phyloP scores from a whole-genome alignment of 2,329 filamentous ascomycete genomes.

The Claviceps monticola region DNA sequence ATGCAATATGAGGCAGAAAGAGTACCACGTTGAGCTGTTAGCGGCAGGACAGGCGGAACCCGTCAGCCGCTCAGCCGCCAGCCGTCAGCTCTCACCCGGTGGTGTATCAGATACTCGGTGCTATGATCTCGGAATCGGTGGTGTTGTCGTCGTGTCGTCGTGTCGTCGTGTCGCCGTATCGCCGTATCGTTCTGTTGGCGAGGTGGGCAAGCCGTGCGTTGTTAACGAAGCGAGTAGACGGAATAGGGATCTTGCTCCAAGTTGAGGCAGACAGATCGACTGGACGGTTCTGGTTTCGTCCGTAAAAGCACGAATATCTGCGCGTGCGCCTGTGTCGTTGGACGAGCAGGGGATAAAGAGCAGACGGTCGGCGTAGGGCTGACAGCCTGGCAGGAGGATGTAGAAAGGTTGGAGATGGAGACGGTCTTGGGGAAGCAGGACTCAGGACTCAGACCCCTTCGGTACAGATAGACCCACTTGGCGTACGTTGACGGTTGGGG shows the following conservation, averaged over 20 bases:
- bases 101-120: background rate
- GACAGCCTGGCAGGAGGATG: background rate
- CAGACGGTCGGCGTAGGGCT: background rate
- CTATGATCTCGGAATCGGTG: background rate
- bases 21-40: constrained; percentile 1
- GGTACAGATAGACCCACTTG: too few species aligned
- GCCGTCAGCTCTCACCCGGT: background rate
- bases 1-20: constrained; percentile 10
- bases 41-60: too few species aligned
- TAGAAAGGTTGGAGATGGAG: background rate
- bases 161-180: too few species aligned
- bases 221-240: background rate
- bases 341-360: background rate
- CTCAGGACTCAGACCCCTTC: too few species aligned
- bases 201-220: background rate
- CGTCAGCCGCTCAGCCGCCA: too few species aligned
- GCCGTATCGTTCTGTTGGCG: background rate
- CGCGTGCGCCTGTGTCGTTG: background rate
- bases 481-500: too few species aligned
- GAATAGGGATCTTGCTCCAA: background rate
- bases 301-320: background rate
- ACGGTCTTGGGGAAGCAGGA: background rate
- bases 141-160: background rate
- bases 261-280: background rate
- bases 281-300: too few species aligned